Base-by-base conservation (phyloP, 1,139 yeast species). In the Yamadazyma jaroonii region DNA sequence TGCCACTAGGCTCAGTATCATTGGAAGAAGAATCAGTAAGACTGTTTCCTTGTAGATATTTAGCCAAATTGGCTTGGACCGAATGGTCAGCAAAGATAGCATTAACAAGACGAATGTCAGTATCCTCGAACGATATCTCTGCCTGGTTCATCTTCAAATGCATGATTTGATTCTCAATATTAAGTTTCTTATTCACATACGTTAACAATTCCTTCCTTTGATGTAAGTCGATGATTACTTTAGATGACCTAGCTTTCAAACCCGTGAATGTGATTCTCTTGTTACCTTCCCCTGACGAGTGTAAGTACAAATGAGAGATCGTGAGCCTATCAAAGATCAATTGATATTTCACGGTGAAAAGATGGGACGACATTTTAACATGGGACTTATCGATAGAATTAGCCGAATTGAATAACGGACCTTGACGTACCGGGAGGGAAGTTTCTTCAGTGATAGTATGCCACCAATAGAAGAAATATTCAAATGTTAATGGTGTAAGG, bases 381-480 rank as follows among this genome's bases (percentile, higher is more conserved):
- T 68, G 67, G 0, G 66, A 52, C 17, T 56, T 53, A 31, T 62
- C 57, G 25, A 53, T 57, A n/a, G 56, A 44, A 13, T 58, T 29
- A 6, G 26, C 23, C 10, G 32, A 29, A 3, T 49, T 49, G 50
- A 86, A 92, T 15, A 92, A 57, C 10, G 64, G 62, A 0, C 97
- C 97, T 30, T 75, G 72, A 41, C 88, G 74, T 3, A 87, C 74
- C 0, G 97, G 96, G 26, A 87, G 64, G 4, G 95, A 81, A 23
- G 84, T 64, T 24, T 77, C 74, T 32, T 86, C 79, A 20, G 83
- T 79, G 52, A 92, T 79, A 38, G 83, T 72, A 35, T 71, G 62
- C 96, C 96, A 89, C 97, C 97, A 92, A 29, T 64, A 61, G 51
- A 77, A 79, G 64, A 90, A 90, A 49, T 84, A 84, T 9, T 64